phyloP scores from a whole-genome alignment of 2,329 filamentous ascomycete species.

The Akanthomyces lecanii region DNA sequence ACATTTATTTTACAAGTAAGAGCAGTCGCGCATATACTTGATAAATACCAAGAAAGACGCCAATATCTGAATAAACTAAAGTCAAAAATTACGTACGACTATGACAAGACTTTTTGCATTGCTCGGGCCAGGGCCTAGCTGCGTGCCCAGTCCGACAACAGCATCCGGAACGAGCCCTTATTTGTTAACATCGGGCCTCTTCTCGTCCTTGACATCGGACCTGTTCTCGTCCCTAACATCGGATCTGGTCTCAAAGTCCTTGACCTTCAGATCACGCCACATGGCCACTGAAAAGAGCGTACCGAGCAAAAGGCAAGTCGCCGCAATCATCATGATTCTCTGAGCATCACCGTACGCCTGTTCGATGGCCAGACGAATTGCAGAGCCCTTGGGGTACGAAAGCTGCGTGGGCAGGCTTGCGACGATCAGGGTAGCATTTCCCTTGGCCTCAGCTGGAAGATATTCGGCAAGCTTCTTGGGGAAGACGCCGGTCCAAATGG shows the following conservation, averaged over 20 bases:
- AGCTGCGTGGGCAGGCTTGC: neutral
- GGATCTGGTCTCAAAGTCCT: neutral
- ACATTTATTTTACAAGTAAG: no score
- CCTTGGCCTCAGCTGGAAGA: neutral
- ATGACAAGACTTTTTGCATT: no score
- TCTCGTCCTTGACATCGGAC: no score
- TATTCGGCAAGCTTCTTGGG: neutral
- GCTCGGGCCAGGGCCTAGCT: no score
- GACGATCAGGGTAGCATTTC: neutral
- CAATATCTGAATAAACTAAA: no score
- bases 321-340: constrained; percentile 11
- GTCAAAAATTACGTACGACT: no score
- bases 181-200: neutral
- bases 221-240: no score
- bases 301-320: neutral
- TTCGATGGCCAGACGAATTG: neutral
- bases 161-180: neutral
- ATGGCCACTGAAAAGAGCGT: constrained; percentile 2
- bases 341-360: constrained; percentile 4
- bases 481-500: constrained; percentile 11
- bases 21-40: no score
- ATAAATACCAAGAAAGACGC: no score
- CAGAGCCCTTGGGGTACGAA: neutral
- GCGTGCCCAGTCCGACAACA: neutral
- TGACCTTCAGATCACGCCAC: constrained; percentile 12